Evolutionary conservation across 2,329 filamentous ascomycete genomes (phyloP), one percentile per base, ranked within the genome.

Genomic region (Arthrobotrys sinensis): DNA sequence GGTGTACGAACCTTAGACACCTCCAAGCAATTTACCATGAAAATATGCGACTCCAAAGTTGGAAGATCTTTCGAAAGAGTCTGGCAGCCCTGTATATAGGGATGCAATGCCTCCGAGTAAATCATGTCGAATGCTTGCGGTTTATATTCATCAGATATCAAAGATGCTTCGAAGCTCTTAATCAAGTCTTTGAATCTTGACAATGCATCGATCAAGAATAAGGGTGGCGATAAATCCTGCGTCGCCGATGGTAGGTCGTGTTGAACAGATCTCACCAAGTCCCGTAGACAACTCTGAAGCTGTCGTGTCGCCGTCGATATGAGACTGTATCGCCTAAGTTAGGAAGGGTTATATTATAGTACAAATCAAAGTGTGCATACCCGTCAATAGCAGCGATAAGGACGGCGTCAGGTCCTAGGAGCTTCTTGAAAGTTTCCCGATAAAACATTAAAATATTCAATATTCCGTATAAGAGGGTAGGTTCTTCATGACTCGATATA

Each of bases 391-490:
- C 88, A 2, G 92, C 90, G 0, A 94, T 87, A 0, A 97, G 86
- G 7, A 88, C 86, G 0, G 93, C 93, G 10, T 90, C 87, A 1
- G 87, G 81, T 1, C 92, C 91, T 0, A 98, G 86, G 0, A 98
- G 87, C 81, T 92, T 95, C 14, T 90, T 86, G 83, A 98, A 97
- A 0, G 94, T 97, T 79, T 90, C 88, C 34, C 90, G 90, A 85
- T 99, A 99, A 85, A 99, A 99, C 46, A 90, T 90, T 48, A 98
- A 88, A 0, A 99, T 87, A 81, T 97, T 97, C 10, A 93, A 91
- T 46, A 98, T 90, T 83, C 94, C 96, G 86, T 97, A 99, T 38
- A 93, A 91, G 60, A 94, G 86, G 19, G 96, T 93, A 0, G 91
- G 91, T 76, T 98, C 94, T 81, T 97, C 94, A 83, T 97, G 95